Conservation (phyloP, 2,329 filamentous ascomycete species). For the Aspergillus floridensis region DNA sequence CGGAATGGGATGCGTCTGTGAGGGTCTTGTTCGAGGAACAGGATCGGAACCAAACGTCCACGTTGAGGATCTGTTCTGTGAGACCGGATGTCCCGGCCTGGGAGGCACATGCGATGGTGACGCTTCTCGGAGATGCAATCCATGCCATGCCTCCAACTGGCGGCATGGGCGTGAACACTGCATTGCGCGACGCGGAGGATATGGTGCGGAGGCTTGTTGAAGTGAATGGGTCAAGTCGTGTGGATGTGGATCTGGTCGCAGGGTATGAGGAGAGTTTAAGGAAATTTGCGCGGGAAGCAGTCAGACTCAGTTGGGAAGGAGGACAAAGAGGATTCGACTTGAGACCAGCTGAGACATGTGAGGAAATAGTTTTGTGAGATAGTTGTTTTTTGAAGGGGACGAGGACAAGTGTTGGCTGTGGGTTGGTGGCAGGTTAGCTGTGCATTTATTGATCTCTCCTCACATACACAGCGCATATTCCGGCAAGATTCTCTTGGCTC, state of each 20-base stretch:
- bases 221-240: background rate
- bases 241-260: slow-evolving; percentile 5
- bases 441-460: background rate
- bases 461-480: no score
- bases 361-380: slow-evolving; percentile 1
- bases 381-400: background rate
- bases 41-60: background rate
- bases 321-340: slow-evolving; percentile 24
- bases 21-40: slow-evolving; percentile 1
- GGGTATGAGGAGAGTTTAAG: slow-evolving; percentile 21
- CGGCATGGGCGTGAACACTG: slow-evolving; percentile 48
- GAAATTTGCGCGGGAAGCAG: slow-evolving; percentile 18
- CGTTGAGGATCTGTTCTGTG: background rate
- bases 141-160: slow-evolving; percentile 50
- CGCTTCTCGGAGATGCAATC: slow-evolving; percentile 46
- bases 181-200: slow-evolving; percentile 25
- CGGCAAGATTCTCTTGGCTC: no score
- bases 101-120: slow-evolving; percentile 29
- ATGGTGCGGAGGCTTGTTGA: background rate
- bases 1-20: background rate
- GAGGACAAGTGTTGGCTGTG: background rate
- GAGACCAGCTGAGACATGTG: slow-evolving; percentile 20
- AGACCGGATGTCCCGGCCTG: slow-evolving; percentile 1
- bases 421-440: background rate
- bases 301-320: slow-evolving; percentile 22